Evolutionary conservation across 805 yeast genomes (phyloP).

Genomic region (Saccharomycopsis babjevae): DNA sequence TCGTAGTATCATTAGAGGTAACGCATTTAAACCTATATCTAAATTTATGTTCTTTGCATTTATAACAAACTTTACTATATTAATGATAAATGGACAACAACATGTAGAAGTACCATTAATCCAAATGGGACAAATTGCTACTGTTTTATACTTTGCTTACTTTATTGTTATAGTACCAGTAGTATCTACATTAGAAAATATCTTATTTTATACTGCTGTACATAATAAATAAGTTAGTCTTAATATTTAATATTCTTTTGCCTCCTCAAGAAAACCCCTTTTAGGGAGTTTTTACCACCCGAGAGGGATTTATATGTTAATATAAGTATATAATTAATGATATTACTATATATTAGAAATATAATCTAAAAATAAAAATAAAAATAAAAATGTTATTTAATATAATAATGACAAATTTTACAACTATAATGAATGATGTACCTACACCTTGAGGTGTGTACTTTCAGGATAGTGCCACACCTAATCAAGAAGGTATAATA

Average conservation of each 20-base stretch:
- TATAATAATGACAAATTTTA: neutral
- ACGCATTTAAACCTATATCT: too few species aligned
- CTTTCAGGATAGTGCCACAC: slow-evolving; percentile 20
- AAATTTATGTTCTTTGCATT: slow-evolving; percentile 17
- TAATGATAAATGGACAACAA: slow-evolving; percentile 21
- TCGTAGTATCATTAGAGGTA: too few species aligned
- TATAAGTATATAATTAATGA: neutral
- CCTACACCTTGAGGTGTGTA: slow-evolving; percentile 22
- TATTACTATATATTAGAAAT: neutral
- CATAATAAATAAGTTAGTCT: neutral
- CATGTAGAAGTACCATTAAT: slow-evolving; percentile 21
- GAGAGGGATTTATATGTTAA: too few species aligned
- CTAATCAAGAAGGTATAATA: slow-evolving; percentile 18
- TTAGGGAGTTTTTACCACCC: too few species aligned
- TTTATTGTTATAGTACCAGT: slow-evolving; percentile 19
- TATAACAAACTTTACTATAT: slow-evolving; percentile 19
- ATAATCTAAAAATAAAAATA: neutral
- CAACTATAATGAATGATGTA: slow-evolving; percentile 18
- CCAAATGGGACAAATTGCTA: slow-evolving; percentile 15
- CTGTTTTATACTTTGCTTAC: slow-evolving; percentile 19
- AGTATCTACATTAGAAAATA: slow-evolving; percentile 20
- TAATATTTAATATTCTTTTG: neutral
- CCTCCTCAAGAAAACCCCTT: too few species aligned
- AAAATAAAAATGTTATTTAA: neutral
- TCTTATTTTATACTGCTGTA: slow-evolving; percentile 17